phyloP scores from a whole-genome alignment of 2,329 filamentous ascomycete genomes.

The Mycogone perniciosa region DNA sequence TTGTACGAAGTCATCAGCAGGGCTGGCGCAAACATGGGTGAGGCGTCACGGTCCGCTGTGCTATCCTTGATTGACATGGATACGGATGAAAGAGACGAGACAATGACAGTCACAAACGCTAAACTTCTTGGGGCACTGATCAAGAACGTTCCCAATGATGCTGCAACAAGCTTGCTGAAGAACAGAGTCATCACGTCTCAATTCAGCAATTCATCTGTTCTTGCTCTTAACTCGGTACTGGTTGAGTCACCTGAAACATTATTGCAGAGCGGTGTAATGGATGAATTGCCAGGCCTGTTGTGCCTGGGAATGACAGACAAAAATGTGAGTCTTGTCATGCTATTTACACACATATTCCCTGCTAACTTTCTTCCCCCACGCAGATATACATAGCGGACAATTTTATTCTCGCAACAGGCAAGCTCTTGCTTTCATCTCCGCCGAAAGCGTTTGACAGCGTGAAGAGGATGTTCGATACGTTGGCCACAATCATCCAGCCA shows the following conservation, averaged over 20 bases:
- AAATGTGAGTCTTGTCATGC: constrained; percentile 51
- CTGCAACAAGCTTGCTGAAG: constrained; percentile 53
- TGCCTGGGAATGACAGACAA: constrained; percentile 72
- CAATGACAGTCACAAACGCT: constrained; percentile 84
- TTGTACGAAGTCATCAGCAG: constrained; percentile 95
- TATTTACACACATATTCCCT: neutral
- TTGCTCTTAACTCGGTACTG: constrained; percentile 84
- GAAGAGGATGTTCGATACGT: constrained; percentile 72
- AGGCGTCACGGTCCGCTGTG: constrained; percentile 78
- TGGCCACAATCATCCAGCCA: constrained; percentile 69
- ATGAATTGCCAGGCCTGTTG: constrained; percentile 71
- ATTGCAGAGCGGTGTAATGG: constrained; percentile 56
- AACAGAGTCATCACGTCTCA: constrained; percentile 73
- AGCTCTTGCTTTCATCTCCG: constrained; percentile 70
- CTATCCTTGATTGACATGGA: constrained; percentile 84
- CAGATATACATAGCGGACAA: constrained; percentile 84
- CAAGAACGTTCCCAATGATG: constrained; percentile 72
- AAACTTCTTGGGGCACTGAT: constrained; percentile 84
- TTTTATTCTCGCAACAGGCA: constrained; percentile 80
- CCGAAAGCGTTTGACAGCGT: constrained; percentile 67
- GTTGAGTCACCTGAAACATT: constrained; percentile 70
- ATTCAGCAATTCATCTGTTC: constrained; percentile 69
- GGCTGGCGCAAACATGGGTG: constrained; percentile 90
- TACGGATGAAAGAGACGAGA: constrained; percentile 63
- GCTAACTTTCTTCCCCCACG: constrained; percentile 10